Base-by-base conservation (phyloP, 148 eudicot species). In the Rhododendron griersonianum region DNA sequence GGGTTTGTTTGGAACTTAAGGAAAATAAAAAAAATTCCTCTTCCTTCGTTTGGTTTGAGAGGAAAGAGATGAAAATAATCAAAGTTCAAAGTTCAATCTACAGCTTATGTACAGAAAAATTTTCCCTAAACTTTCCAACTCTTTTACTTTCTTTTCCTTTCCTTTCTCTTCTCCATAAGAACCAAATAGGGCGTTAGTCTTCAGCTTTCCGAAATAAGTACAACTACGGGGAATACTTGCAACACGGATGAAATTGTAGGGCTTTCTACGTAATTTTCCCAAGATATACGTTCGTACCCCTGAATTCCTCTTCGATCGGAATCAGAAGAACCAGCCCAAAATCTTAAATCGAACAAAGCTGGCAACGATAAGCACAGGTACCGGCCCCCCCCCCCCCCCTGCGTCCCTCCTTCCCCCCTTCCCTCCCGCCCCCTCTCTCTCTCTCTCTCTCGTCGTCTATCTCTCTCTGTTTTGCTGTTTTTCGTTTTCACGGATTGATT, bases 281-380 rank as follows among this genome's bases (percentile, higher is more conserved):
- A 25, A 67, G 33, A 67, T 25, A 67, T 25, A 67, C 73, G 73
- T 67, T 67, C 5, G 73, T 67, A 14, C 76, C 39, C 76, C 76
- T 30, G 39, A 71, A 71, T 30, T 71, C 30, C 76, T 71, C 7
- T 14, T 28, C 76, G 76, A 71, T 71, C 76, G 11, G 75, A 71
- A 71, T 71, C 76, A 30, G 76, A 71, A 71, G 76, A 71, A 71
- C 76, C 76, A 30, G 76, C 76, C 30, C 73, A 71, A 71, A 71
- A 14, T 28, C 76, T 30, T 67, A 25, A 67, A 67, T 67, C 73
- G 73, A n/a, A 67, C 73, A 25, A 25, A 67, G 73, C 73, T 67
- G 73, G 73, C 73, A 67, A 25, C 73, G 41, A 30, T 1, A 71
- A 71, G 41, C 76, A 28, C 76, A 13, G 76, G 76, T 71, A 30